Conservation (phyloP, 352 stramenopile species). For the Globisporangium camurandrum region DNA sequence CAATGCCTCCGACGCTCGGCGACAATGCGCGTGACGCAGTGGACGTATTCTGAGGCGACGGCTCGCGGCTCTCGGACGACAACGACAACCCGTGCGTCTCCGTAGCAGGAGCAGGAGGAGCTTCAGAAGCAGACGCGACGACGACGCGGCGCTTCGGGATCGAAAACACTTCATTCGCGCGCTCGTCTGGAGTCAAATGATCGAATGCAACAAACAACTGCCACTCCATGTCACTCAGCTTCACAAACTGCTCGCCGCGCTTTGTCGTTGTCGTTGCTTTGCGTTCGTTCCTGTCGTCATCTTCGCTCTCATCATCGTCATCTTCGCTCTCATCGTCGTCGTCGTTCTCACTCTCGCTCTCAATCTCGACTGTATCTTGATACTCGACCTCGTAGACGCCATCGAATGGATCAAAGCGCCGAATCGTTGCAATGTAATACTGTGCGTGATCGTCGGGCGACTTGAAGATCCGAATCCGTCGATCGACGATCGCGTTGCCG, state of each 20-base stretch:
- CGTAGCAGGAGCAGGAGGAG: too few species aligned
- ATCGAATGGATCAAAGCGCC: conserved; percentile 19
- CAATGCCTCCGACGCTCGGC: too few species aligned
- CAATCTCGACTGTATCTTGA: conserved; percentile 29
- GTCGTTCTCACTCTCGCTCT: conserved; percentile 18
- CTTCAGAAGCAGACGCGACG: too few species aligned
- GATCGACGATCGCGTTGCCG: conserved; percentile 35
- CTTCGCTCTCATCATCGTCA: conserved; percentile 21
- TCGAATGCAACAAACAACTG: conserved; percentile 62
- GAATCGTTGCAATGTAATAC: conserved; percentile 48
- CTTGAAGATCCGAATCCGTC: conserved; percentile 55
- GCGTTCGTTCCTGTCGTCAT: conserved; percentile 17
- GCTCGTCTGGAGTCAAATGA: conserved; percentile 45
- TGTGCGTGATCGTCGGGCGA: conserved; percentile 46
- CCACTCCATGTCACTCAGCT: conserved; percentile 34
- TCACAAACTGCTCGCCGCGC: conserved; percentile 17
- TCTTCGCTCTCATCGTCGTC: conserved; percentile 12
- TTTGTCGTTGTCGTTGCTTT: conserved; percentile 9
- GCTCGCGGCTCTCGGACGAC: conserved; percentile 24
- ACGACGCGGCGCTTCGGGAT: conserved; percentile 60
- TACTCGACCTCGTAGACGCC: conserved; percentile 57
- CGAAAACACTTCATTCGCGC: conserved; percentile 56
- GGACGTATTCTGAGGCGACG: conserved; percentile 21
- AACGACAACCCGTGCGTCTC: too few species aligned
- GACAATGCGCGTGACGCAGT: conserved; percentile 7